Evolutionary conservation across 2,329 filamentous ascomycete species (phyloP), one percentile per base, ranked within the genome.

Genomic region (Hypocrella siamensis): DNA sequence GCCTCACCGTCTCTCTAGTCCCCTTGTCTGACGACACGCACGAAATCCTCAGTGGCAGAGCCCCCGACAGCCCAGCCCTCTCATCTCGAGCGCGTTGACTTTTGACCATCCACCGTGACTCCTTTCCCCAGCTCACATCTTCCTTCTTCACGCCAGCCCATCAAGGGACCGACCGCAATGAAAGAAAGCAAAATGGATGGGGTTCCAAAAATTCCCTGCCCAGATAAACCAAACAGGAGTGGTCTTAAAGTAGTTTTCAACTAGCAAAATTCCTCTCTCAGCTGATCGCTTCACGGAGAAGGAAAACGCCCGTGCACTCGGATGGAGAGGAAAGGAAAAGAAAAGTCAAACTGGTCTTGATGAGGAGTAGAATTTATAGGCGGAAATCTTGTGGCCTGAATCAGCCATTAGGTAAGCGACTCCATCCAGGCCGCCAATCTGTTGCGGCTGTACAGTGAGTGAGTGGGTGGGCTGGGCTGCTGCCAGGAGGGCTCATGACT

Each of bases 231-330:
- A 69, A 67, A 61, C 56, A 65, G 61, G 61, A 80, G 75, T 63
- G 60, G 75, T 79, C 74, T 73, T 61, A 65, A 49, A 67, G 70
- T 79, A 81, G 76, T 80, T 81, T 80, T 80, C 76, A 81, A 81
- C 75, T 79, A 80, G 76, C 76, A 80, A 80, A 79, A 77, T 75
- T 79, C 76, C 71, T 80, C 75, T 80, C 75, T 78, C 74, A 57
- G 55, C 55, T 56, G 68, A 74, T 73, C 68, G 71, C 73, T 71
- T 79, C 55, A 58, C 53, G 53, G 55, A 58, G 54, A 58, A 58
- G 54, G 55, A 58, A 58, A 75, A 75, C 67, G 75, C 76, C 75
- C 74, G 58, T 73, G 72, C 73, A 75, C 70, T 65, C 46, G 60
- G 64, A 69, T 68, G 56, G 52, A 45, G 59, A 58, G 39, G 52